Percentiles rank a stretch among this genome's conserved stretches.
Conservation (phyloP, 75 land plant species). For the Azolla pinnata region DNA sequence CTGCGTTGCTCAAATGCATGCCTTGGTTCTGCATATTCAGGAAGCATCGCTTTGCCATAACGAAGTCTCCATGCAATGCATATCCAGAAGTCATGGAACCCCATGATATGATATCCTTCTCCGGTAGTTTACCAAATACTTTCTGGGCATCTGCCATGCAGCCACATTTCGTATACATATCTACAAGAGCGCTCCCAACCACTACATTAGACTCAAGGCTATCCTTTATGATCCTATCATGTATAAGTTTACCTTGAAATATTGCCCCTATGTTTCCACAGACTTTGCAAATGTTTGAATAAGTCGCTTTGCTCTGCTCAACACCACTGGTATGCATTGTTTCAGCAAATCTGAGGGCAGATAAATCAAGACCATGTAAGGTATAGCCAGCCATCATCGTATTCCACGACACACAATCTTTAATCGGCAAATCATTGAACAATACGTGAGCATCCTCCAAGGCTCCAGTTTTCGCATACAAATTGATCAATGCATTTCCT, state of each 20-base stretch:
- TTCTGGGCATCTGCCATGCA: constrained; percentile 23
- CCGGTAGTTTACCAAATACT: constrained; percentile 29
- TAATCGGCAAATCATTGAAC: constrained; percentile 29
- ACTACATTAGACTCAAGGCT: constrained; percentile 12
- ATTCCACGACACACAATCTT: constrained; percentile 22
- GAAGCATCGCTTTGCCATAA: constrained; percentile 39
- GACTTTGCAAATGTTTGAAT: constrained; percentile 10
- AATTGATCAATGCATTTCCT: constrained; percentile 11
- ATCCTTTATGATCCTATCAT: constrained; percentile 22
- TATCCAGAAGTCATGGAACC: constrained; percentile 58
- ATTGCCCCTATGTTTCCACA: constrained; percentile 18
- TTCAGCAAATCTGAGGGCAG: constrained; percentile 17
- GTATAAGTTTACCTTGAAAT: constrained; percentile 31
- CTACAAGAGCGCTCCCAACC: constrained; percentile 30
- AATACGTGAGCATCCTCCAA: constrained; percentile 10
- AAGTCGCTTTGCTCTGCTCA: constrained; percentile 9
- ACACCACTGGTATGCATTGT: constrained; percentile 2
- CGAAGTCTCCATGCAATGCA: constrained; percentile 47
- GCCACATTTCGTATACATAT: constrained; percentile 40
- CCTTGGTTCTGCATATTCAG: constrained; percentile 30
- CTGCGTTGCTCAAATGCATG: constrained; percentile 35
- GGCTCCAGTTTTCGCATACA: constrained; percentile 23
- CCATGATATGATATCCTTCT: constrained; percentile 33
- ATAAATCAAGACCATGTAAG: constrained; percentile 8
- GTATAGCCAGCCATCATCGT: constrained; percentile 29